Evolutionary conservation across 805 yeast species (phyloP).

Genomic region (Candida khao-thaluensis): DNA sequence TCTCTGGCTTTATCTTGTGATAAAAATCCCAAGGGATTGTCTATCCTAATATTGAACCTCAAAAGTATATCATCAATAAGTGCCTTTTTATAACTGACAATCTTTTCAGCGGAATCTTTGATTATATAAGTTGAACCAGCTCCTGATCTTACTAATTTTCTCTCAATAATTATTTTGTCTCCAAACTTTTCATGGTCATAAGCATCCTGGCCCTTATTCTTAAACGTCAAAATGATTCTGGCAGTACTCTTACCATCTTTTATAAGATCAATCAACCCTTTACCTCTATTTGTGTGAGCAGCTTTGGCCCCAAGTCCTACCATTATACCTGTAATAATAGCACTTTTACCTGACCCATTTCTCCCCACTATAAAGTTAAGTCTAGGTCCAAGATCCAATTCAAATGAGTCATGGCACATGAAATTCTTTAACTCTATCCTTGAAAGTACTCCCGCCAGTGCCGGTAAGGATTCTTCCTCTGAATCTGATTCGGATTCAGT

Average conservation of each 20-base stretch:
- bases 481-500: constrained; percentile 14
- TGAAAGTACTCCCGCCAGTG: constrained; percentile 67
- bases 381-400: constrained; percentile 70
- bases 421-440: constrained; percentile 66
- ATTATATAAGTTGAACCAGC: constrained; percentile 56
- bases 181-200: constrained; percentile 70
- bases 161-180: constrained; percentile 61
- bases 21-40: constrained; percentile 87
- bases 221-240: constrained; percentile 60
- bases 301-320: constrained; percentile 90
- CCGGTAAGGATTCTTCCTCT: constrained; percentile 15
- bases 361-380: constrained; percentile 85
- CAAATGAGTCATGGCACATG: constrained; percentile 87
- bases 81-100: constrained; percentile 56
- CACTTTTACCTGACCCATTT: constrained; percentile 91
- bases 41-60: constrained; percentile 73
- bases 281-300: constrained; percentile 80
- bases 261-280: constrained; percentile 64
- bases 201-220: constrained; percentile 65
- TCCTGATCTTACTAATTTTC: constrained; percentile 52
- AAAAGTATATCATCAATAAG: constrained; percentile 68
- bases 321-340: constrained; percentile 81
- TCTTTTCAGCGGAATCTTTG: constrained; percentile 48
- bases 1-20: constrained; percentile 94
- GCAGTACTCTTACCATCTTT: constrained; percentile 75